These are phyloP conservation scores for Cucumis hystrix DNA, from an alignment of 306 rosid genomes.

Conservation along the genomic window DNA sequence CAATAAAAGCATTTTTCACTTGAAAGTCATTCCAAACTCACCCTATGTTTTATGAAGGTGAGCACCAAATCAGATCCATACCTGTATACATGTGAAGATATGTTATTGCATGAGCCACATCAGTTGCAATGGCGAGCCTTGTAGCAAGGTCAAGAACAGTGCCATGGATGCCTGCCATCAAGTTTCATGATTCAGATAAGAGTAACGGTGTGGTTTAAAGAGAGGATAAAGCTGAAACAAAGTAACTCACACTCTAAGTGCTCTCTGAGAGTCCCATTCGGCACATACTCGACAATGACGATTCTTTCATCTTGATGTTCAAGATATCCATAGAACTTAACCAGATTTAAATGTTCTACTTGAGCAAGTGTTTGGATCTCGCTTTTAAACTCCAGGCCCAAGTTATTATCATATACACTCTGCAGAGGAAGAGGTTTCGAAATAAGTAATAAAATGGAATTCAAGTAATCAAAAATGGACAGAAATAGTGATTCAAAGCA, in stretches of 20 bases:
- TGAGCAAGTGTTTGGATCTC: conserved; percentile 75
- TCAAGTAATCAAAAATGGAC: not conserved
- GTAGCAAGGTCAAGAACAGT: conserved; percentile 53
- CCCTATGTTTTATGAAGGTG: not conserved
- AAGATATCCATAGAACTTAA: conserved; percentile 63
- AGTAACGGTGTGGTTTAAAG: not conserved
- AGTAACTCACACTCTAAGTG: conserved; percentile 82
- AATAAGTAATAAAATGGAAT: not conserved
- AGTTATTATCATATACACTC: conserved; percentile 66
- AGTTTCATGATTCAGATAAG: not conserved
- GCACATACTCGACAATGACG: conserved; percentile 75
- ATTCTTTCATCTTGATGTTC: conserved; percentile 68
- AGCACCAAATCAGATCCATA: conserved; percentile 10
- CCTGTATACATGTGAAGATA: conserved; percentile 96
- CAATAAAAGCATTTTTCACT: not conserved
- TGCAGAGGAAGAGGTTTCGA: conserved; percentile 12
- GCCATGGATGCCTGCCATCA: conserved; percentile 54
- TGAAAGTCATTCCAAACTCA: not conserved
- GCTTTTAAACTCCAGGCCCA: conserved; percentile 70
- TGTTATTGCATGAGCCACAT: conserved; percentile 93
- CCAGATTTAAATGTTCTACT: conserved; percentile 84
- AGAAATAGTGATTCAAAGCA: not conserved
- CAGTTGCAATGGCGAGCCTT: conserved; percentile 79
- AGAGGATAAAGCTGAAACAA: not conserved
- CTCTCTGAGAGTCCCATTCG: conserved; percentile 85